Conservation (phyloP, 768 basidiomycete species). For the Amanita muscaria region DNA sequence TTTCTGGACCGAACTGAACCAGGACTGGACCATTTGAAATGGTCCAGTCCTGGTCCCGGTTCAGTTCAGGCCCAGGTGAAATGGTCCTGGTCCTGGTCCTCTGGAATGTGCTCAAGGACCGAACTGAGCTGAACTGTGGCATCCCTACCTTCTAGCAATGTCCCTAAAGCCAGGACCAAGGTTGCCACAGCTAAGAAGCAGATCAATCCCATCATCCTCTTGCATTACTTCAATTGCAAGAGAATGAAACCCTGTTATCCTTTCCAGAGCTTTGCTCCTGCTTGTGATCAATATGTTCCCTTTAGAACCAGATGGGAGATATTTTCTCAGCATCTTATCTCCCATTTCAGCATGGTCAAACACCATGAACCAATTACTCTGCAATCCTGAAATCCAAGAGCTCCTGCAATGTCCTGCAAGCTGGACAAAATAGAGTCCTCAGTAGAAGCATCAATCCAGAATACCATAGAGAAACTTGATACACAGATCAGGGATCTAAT, state of each 20-base stretch:
- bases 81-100: too few relatives aligned
- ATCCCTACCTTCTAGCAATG: slow-evolving; percentile 4
- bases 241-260: slow-evolving; percentile 2
- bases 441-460: slow-evolving; percentile 18
- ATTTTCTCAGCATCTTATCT: slow-evolving; percentile 7
- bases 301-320: slow-evolving; percentile 11
- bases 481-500: too few relatives aligned
- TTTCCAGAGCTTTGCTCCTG: slow-evolving; percentile 9
- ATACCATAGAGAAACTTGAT: slow-evolving; percentile 15
- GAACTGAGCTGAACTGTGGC: slow-evolving; percentile 12
- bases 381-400: slow-evolving; percentile 11
- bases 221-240: slow-evolving; percentile 12
- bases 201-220: slow-evolving; percentile 12
- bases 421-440: slow-evolving; percentile 8
- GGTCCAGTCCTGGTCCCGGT: too few relatives aligned
- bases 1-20: too few relatives aligned
- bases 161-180: neutral
- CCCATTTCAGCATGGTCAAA: slow-evolving; percentile 16
- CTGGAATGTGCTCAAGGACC: slow-evolving; percentile 14
- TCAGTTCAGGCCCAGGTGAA: too few relatives aligned
- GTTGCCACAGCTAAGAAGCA: slow-evolving; percentile 14
- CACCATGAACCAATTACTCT: slow-evolving; percentile 13
- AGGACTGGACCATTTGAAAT: too few relatives aligned
- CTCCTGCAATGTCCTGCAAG: slow-evolving; percentile 6
- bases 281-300: slow-evolving; percentile 17